These are phyloP conservation scores for Leccinum griseonigrum DNA, from an alignment of 1,284 basidiomycete genomes.

Conservation along the genomic window DNA sequence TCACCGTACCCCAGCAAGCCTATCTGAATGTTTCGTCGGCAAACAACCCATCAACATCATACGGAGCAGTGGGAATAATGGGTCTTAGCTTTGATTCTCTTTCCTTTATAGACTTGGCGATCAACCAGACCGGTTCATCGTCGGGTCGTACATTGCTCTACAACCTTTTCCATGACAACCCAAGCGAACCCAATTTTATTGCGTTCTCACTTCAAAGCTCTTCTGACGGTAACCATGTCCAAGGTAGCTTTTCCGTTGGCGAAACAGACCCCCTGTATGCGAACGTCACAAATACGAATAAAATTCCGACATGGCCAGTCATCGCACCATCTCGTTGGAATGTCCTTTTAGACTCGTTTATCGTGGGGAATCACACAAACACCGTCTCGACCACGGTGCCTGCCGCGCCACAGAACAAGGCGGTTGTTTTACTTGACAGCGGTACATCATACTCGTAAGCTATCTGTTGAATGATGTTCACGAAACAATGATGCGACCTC, in stretches of 20 bases:
- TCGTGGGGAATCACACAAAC: slow-evolving; percentile 51
- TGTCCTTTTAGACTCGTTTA: slow-evolving; percentile 66
- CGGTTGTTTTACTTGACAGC: slow-evolving; percentile 71
- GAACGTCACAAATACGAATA: slow-evolving; percentile 48
- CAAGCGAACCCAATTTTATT: slow-evolving; percentile 71
- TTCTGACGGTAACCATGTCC: slow-evolving; percentile 49
- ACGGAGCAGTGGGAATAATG: slow-evolving; percentile 68
- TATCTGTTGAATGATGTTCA: slow-evolving; percentile 2
- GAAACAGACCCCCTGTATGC: slow-evolving; percentile 64
- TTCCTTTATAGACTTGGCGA: slow-evolving; percentile 59
- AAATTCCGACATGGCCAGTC: slow-evolving; percentile 70
- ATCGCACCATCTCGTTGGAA: slow-evolving; percentile 66
- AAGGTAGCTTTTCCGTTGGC: slow-evolving; percentile 70
- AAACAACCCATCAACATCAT: slow-evolving; percentile 67
- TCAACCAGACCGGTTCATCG: slow-evolving; percentile 55
- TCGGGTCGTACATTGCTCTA: slow-evolving; percentile 68
- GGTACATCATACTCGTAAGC: slow-evolving; percentile 77
- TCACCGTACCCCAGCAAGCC: slow-evolving; percentile 62
- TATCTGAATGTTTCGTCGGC: slow-evolving; percentile 60
- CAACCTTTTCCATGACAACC: slow-evolving; percentile 70
- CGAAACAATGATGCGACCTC: slow-evolving; percentile 3
- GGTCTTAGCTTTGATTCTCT: slow-evolving; percentile 78
- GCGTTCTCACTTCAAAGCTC: slow-evolving; percentile 68
- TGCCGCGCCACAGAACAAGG: slow-evolving; percentile 60
- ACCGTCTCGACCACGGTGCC: slow-evolving; percentile 53